A percentile compares a stretch with the other conserved stretches of the same genome.
phyloP scores from a whole-genome alignment of 2,329 filamentous ascomycete species.

The Calonectria hongkongensis region DNA sequence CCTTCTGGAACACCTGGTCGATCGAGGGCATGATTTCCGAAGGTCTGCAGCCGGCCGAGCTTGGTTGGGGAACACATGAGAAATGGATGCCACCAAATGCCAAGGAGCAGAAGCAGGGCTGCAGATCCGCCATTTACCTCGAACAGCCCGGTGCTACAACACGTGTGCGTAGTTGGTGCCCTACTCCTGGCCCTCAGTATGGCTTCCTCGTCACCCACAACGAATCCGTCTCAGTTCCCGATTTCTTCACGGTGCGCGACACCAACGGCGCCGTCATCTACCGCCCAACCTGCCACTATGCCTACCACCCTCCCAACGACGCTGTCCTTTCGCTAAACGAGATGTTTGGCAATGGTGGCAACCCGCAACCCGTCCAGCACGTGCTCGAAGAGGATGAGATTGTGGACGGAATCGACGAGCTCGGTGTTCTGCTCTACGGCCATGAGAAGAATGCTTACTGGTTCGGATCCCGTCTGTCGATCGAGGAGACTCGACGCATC shows the following conservation, averaged over 20 bases:
- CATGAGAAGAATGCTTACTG: conserved; percentile 25
- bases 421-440: conserved; percentile 12
- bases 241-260: conserved; percentile 26
- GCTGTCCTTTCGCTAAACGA: conserved; percentile 14
- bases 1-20: conserved; percentile 23
- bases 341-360: conserved; percentile 26
- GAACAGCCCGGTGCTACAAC: conserved; percentile 11
- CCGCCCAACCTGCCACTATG: conserved; percentile 22
- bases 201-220: conserved; percentile 24
- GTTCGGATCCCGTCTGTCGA: conserved; percentile 16
- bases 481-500: conserved; percentile 22
- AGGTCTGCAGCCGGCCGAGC: conserved; percentile 6
- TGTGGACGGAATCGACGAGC: conserved; percentile 11
- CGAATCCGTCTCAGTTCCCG: conserved; percentile 16
- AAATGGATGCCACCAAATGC: conserved; percentile 18
- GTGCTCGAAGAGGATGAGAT: conserved; percentile 22
- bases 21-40: conserved; percentile 26
- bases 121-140: conserved; percentile 15
- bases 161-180: conserved; percentile 17
- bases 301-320: conserved; percentile 22
- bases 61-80: conserved; percentile 24
- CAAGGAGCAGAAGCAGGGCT: conserved; percentile 6
- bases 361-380: background rate
- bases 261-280: background rate
- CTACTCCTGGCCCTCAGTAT: conserved; percentile 9